Evolutionary conservation across 2,329 filamentous ascomycete genomes (phyloP), one percentile per base, ranked within the genome.

Genomic region (Colletotrichum brevisporum): DNA sequence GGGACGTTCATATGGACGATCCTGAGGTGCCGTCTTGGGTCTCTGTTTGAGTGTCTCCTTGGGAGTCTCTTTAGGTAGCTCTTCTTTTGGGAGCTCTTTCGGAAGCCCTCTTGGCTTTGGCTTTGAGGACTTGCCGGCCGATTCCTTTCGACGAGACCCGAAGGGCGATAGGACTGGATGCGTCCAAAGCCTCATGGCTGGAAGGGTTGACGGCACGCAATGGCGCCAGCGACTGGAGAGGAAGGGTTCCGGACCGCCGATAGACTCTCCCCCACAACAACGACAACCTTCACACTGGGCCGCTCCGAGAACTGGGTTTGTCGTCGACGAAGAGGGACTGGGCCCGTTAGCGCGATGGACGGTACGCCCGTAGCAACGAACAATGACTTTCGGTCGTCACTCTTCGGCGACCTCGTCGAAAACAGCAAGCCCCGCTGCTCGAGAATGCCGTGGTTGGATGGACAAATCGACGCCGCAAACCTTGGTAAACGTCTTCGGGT

Each of bases 1-100:
- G 51, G 50, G 36, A 45, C 36, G 62, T 66, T 67, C 55, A 69
- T 69, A 61, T 69, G 67, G 15, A 16, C 45, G 62, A 55, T 57
- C 41, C 31, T 10, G 10, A 8, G 31, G 31, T 2, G 31, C 10
- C 31, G 8, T 36, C 31, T 36, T 36, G 31, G 31, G 31, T 6
- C 8, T 36, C 31, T 36, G 8, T 10, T 36, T 10, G 31, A 8
- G 31, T 9, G 9, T 8, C 31, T 36, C 31, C 10, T 36, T 36
- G 31, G 31, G 31, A 10, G n/a, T n/a, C n/a, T n/a, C n/a, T n/a
- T n/a, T n/a, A n/a, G n/a, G n/a, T n/a, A n/a, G n/a, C n/a, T n/a
- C n/a, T n/a, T n/a, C n/a, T n/a, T n/a, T n/a, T n/a, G n/a, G n/a
- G n/a, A 36, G 31, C 31, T 36, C 31, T 36, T 36, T 36, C 6